Evolutionary conservation across 495 filamentous ascomycete species (phyloP).

Genomic region (Elaphomyces granulatus): DNA sequence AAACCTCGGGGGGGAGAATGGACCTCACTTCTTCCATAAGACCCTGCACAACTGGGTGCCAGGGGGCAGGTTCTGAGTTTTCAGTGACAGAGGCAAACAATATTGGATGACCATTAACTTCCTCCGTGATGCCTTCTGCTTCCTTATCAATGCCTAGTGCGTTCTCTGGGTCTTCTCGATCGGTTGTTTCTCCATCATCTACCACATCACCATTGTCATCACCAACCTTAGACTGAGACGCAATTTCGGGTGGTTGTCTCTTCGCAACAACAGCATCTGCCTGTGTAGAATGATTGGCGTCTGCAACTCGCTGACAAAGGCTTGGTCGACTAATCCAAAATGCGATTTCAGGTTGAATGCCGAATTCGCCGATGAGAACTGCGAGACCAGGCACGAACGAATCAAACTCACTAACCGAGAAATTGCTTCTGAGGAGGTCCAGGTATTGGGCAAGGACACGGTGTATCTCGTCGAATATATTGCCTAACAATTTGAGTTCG

Average conservation of each 20-base stretch:
- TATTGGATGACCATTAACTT: not conserved
- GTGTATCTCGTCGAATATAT: constrained; percentile 81
- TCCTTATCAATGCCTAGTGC: constrained; percentile 2
- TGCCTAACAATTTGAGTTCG: constrained; percentile 67
- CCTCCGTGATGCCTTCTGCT: not conserved
- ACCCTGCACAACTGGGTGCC: constrained; percentile 61
- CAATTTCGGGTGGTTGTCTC: constrained; percentile 11
- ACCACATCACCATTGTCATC: constrained; percentile 23
- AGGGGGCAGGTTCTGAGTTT: constrained; percentile 25
- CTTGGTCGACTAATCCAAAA: constrained; percentile 74
- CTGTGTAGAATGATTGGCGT: constrained; percentile 21
- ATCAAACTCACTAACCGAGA: constrained; percentile 67
- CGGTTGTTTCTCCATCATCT: constrained; percentile 14
- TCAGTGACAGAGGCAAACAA: constrained; percentile 3
- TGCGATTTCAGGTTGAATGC: constrained; percentile 66
- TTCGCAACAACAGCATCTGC: constrained; percentile 10
- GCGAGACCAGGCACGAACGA: constrained; percentile 60
- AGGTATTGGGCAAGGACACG: constrained; percentile 73
- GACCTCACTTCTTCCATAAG: constrained; percentile 54
- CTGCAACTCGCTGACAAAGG: constrained; percentile 40
- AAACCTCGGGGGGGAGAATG: constrained; percentile 45
- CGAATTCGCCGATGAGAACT: constrained; percentile 61
- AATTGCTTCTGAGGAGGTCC: constrained; percentile 68
- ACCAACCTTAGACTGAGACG: constrained; percentile 9
- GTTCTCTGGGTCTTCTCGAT: constrained; percentile 8